Evolutionary conservation across 805 yeast genomes (phyloP).

Genomic region (Kazachstania kunashirensis): DNA sequence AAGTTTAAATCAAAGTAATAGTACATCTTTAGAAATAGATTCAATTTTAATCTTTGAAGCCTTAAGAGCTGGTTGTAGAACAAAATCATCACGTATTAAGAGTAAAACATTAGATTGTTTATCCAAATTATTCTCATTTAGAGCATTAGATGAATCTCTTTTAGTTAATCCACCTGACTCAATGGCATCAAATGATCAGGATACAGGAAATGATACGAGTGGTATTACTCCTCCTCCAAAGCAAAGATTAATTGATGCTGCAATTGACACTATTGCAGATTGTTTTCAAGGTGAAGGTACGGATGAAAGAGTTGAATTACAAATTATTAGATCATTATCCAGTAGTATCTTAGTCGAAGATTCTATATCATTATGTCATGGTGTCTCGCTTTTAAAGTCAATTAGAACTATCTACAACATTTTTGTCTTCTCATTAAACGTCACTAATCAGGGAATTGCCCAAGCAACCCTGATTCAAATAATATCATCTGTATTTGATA

Average conservation of each 20-base stretch:
- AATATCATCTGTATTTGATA: slow-evolving; percentile 74
- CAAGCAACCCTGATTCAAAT: slow-evolving; percentile 93
- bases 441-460: slow-evolving; percentile 84
- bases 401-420: slow-evolving; percentile 89
- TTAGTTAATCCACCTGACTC: slow-evolving; percentile 39
- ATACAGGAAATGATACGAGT: slow-evolving; percentile 15
- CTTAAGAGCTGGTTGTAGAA: slow-evolving; percentile 63
- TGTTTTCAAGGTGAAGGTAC: slow-evolving; percentile 91
- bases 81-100: slow-evolving; percentile 53
- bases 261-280: slow-evolving; percentile 72
- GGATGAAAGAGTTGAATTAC: slow-evolving; percentile 79
- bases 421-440: slow-evolving; percentile 71
- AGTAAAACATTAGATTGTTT: slow-evolving; percentile 73
- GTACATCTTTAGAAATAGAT: slow-evolving; percentile 30
- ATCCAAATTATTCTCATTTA: slow-evolving; percentile 78
- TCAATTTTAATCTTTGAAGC: slow-evolving; percentile 65
- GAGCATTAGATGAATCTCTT: slow-evolving; percentile 55
- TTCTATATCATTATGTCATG: slow-evolving; percentile 68
- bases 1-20: slow-evolving; percentile 18
- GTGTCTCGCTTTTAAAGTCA: slow-evolving; percentile 78
- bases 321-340: slow-evolving; percentile 83
- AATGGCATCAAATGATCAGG: slow-evolving; percentile 26
- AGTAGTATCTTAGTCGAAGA: slow-evolving; percentile 76
- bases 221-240: slow-evolving; percentile 46
- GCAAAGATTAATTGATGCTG: slow-evolving; percentile 61